These are phyloP conservation scores for Zea luxurians DNA, from an alignment of 176 grass and related monocot species.

Conservation along the genomic window DNA sequence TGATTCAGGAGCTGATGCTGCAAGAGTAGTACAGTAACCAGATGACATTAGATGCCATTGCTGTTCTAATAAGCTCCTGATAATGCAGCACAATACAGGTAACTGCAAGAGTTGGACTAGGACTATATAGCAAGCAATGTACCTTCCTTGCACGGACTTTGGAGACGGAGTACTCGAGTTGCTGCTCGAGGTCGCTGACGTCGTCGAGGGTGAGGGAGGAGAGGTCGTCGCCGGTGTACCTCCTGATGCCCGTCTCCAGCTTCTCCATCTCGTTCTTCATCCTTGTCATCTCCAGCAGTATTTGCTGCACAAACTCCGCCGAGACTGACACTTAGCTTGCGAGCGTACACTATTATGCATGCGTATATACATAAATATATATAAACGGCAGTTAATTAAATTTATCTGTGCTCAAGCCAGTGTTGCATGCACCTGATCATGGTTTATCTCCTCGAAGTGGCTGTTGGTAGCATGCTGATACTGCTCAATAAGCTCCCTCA, in stretches of 20 bases:
- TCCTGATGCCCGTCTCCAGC: constrained; percentile 60
- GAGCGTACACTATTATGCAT: neutral
- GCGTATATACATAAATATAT: neutral
- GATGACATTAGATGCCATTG: neutral
- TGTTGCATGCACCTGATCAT: constrained; percentile 50
- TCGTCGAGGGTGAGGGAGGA: constrained; percentile 58
- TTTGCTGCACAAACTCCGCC: constrained; percentile 37
- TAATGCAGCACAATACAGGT: neutral
- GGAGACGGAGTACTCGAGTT: constrained; percentile 61
- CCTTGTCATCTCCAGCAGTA: constrained; percentile 72
- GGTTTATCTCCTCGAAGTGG: constrained; percentile 64
- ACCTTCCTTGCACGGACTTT: constrained; percentile 75
- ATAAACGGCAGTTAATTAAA: too few species aligned
- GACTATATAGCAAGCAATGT: neutral
- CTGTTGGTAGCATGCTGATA: constrained; percentile 68
- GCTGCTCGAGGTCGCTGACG: constrained; percentile 64
- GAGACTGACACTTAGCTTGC: neutral
- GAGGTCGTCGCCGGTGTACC: constrained; percentile 71
- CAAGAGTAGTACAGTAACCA: neutral
- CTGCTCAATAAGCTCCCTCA: constrained; percentile 75
- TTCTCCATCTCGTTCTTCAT: constrained; percentile 80
- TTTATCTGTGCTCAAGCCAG: neutral
- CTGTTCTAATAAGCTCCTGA: neutral
- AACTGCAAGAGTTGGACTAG: neutral
- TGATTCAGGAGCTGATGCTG: constrained; percentile 81